Evolutionary conservation across 2,329 filamentous ascomycete genomes (phyloP).

Genomic region (Botrytis paeoniae): DNA sequence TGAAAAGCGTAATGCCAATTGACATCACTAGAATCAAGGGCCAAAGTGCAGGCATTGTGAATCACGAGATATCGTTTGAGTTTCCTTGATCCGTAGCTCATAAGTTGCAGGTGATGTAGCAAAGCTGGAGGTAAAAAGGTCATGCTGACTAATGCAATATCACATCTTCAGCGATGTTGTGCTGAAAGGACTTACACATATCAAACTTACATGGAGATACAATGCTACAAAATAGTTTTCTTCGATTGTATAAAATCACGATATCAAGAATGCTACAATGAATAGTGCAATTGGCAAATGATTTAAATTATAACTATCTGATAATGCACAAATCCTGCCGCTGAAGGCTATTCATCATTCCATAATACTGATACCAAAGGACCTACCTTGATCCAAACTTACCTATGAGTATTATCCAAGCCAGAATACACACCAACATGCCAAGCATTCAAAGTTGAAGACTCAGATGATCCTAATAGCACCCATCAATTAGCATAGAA

Average conservation of each 20-base stretch:
- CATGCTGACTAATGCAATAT: conserved; percentile 9
- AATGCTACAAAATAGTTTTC: background rate
- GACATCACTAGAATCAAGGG: conserved; percentile 25
- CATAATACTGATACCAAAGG: too few species aligned
- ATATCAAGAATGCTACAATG: background rate
- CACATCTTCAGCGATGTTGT: background rate
- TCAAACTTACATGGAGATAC: background rate
- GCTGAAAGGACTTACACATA: too few species aligned
- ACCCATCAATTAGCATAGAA: conserved; percentile 14
- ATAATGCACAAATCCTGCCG: too few species aligned
- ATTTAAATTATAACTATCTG: background rate
- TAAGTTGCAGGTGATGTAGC: background rate
- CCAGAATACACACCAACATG: too few species aligned
- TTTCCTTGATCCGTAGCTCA: background rate
- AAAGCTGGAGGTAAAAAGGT: background rate
- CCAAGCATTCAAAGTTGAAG: background rate
- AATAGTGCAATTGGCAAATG: background rate
- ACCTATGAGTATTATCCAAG: background rate
- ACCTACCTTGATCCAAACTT: background rate
- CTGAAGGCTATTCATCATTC: background rate
- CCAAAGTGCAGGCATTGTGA: conserved; percentile 16
- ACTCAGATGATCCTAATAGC: conserved; percentile 11
- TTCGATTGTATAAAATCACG: background rate
- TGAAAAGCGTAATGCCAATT: conserved; percentile 26
- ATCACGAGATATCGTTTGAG: background rate